Conservation (phyloP, 345 rosid genomes). For the Pistacia integerrima region DNA sequence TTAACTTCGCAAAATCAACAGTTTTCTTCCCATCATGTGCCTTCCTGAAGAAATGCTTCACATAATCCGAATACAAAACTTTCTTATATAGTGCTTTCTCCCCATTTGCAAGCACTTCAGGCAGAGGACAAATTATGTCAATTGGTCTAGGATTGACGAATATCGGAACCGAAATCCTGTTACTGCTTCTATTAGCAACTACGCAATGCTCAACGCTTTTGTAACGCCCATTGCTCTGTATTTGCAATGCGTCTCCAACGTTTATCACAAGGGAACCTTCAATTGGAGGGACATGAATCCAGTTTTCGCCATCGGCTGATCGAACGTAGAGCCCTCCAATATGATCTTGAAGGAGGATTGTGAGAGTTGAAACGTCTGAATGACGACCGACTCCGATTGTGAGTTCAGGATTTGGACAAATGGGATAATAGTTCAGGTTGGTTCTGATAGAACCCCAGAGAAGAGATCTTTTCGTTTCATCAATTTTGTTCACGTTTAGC, state of each 20-base stretch:
- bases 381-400: constrained; percentile 46
- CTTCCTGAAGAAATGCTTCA: constrained; percentile 38
- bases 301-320: constrained; percentile 23
- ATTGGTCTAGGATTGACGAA: constrained; percentile 27
- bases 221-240: constrained; percentile 32
- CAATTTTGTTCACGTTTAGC: constrained; percentile 39
- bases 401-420: constrained; percentile 50
- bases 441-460: constrained; percentile 41
- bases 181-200: constrained; percentile 14
- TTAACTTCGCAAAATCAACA: constrained; percentile 25
- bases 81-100: constrained; percentile 26
- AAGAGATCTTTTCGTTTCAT: constrained; percentile 33
- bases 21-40: constrained; percentile 40
- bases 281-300: constrained; percentile 31
- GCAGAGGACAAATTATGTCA: constrained; percentile 21
- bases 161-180: constrained; percentile 31
- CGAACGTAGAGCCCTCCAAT: constrained; percentile 51
- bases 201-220: constrained; percentile 30
- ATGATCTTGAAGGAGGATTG: constrained; percentile 49
- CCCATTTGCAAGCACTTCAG: constrained; percentile 25
- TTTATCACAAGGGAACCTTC: constrained; percentile 26
- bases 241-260: constrained; percentile 31
- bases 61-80: constrained; percentile 33
- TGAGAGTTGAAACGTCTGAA: constrained; percentile 39
- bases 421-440: constrained; percentile 48